Percentiles rank a stretch among this genome's conserved stretches.
Evolutionary conservation across 192 early-diverging fungal species (phyloP).

Genomic region (Coemansia sp.): DNA sequence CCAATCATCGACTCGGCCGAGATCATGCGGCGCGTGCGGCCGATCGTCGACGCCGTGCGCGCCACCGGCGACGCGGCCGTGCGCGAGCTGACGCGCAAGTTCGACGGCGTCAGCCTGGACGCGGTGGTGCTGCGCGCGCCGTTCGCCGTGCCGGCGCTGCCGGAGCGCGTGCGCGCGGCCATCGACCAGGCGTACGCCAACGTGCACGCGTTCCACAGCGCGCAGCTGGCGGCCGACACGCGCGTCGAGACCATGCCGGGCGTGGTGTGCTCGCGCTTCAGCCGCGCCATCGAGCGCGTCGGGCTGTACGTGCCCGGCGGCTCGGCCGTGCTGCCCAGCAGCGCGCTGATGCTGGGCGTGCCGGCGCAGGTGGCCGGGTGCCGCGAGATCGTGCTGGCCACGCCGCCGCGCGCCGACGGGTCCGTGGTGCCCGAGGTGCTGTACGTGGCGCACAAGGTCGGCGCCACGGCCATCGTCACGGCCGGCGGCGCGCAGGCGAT

Average conservation of each 20-base stretch:
- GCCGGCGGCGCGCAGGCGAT: slow-evolving; percentile 99
- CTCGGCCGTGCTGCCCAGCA: slow-evolving; percentile 92
- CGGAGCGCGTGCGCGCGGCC: slow-evolving; percentile 63
- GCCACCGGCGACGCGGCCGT: slow-evolving; percentile 81
- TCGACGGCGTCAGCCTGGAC: slow-evolving; percentile 79
- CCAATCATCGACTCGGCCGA: slow-evolving; percentile 91
- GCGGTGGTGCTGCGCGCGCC: slow-evolving; percentile 76
- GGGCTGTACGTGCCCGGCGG: slow-evolving; percentile 98
- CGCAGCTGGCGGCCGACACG: slow-evolving; percentile 71
- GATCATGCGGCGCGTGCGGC: slow-evolving; percentile 80
- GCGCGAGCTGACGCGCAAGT: slow-evolving; percentile 79
- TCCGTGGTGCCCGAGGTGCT: slow-evolving; percentile 91
- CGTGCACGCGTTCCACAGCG: slow-evolving; percentile 87
- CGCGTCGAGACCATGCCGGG: slow-evolving; percentile 98
- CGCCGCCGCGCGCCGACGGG: slow-evolving; percentile 89
- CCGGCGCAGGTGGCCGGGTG: slow-evolving; percentile 97
- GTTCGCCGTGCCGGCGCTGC: slow-evolving; percentile 62
- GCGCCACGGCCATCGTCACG: slow-evolving; percentile 82
- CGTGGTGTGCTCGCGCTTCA: slow-evolving; percentile 89
- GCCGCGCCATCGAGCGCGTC: slow-evolving; percentile 91
- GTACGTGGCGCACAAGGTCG: slow-evolving; percentile 96
- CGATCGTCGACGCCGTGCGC: slow-evolving; percentile 85
- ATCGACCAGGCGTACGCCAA: slow-evolving; percentile 97
- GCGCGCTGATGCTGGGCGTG: slow-evolving; percentile 93
- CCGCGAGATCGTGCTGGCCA: slow-evolving; percentile 90